phyloP scores from a whole-genome alignment of 495 filamentous ascomycete genomes.

The Terfezia boudieri region DNA sequence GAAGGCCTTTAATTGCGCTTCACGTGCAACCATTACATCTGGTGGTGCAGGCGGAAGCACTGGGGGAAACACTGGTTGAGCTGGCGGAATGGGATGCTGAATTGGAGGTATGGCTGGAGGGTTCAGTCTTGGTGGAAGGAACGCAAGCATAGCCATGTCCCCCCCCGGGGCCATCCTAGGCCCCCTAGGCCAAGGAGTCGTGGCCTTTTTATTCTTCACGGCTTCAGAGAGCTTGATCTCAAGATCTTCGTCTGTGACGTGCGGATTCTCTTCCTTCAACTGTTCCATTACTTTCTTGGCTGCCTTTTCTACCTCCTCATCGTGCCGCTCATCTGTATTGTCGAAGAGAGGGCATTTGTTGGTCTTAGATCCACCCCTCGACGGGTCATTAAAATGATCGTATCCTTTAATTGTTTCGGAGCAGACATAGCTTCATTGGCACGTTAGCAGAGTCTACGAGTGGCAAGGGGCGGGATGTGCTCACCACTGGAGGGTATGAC shows the following conservation, averaged over 20 bases:
- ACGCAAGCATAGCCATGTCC: no score
- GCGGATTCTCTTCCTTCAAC: slow-evolving; percentile 35
- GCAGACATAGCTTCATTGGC: slow-evolving; percentile 38
- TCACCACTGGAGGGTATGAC: slow-evolving; percentile 35
- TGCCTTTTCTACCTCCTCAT: slow-evolving; percentile 42
- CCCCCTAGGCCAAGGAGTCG: no score
- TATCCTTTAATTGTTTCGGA: slow-evolving; percentile 32
- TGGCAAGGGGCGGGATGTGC: slow-evolving; percentile 2
- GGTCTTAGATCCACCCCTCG: slow-evolving; percentile 21
- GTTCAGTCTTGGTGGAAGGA: no score
- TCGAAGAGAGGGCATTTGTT: slow-evolving; percentile 48
- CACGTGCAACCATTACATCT: no score
- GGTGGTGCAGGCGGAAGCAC: no score
- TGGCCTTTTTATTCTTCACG: slow-evolving; percentile 21
- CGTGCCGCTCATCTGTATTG: slow-evolving; percentile 34
- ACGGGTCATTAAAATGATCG: slow-evolving; percentile 28
- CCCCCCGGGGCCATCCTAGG: no score
- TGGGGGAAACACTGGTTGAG: no score
- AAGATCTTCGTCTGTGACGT: slow-evolving; percentile 33
- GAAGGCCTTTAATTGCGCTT: no score
- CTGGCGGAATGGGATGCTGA: no score
- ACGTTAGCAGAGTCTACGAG: background rate
- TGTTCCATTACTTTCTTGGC: slow-evolving; percentile 35
- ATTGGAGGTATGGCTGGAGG: no score
- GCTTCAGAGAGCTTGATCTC: slow-evolving; percentile 35